These are phyloP conservation scores for Flammula alnicola DNA, from an alignment of 1,284 basidiomycete species.

Conservation along the genomic window DNA sequence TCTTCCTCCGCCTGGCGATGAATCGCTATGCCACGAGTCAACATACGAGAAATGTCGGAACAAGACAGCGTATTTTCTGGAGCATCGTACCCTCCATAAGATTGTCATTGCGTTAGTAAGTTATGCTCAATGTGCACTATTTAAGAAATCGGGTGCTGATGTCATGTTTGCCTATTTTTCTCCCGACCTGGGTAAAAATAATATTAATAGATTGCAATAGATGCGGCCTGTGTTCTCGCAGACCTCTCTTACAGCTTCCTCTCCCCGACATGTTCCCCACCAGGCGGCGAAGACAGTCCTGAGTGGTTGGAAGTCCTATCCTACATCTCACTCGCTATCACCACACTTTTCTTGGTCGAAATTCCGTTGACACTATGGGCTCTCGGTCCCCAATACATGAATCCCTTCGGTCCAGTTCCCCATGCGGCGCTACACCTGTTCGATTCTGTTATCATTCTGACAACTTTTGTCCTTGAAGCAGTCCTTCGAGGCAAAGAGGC, in stretches of 20 bases:
- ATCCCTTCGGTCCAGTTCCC: conserved; percentile 54
- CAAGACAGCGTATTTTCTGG: conserved; percentile 51
- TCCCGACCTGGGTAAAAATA: background rate
- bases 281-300: conserved; percentile 49
- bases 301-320: conserved; percentile 66
- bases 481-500: conserved; percentile 66
- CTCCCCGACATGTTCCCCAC: conserved; percentile 50
- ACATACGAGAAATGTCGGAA: conserved; percentile 16
- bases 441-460: conserved; percentile 70
- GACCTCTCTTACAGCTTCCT: conserved; percentile 75
- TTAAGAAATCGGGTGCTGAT: background rate
- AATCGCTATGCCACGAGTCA: conserved; percentile 9
- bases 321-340: conserved; percentile 68
- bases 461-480: conserved; percentile 74
- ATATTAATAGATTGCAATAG: conserved; percentile 58
- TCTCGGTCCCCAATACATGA: conserved; percentile 60
- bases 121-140: conserved; percentile 10
- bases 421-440: conserved; percentile 71
- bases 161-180: conserved; percentile 11
- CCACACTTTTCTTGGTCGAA: conserved; percentile 74
- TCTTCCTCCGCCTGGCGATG: conserved; percentile 5
- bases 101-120: conserved; percentile 65
- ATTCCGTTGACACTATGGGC: conserved; percentile 72
- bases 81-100: conserved; percentile 58
- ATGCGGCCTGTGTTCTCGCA: conserved; percentile 67